These are phyloP conservation scores for Apophysomyces variabilis DNA, from an alignment of 371 early-diverging fungal genomes.

Conservation along the genomic window DNA sequence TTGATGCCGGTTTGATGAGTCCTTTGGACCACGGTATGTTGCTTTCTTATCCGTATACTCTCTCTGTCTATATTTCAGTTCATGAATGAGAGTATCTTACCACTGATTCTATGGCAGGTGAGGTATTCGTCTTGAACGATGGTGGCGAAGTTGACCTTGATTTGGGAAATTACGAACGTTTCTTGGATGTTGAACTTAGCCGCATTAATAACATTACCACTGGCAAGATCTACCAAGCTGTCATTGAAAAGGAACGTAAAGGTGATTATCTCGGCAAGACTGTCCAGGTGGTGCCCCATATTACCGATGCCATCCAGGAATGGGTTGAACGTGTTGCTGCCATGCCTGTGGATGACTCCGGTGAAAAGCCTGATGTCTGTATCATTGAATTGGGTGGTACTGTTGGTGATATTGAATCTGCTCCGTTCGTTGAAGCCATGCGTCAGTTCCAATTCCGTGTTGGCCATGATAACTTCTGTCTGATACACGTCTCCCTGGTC, in stretches of 20 bases:
- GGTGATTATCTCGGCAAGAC: slow-evolving; percentile 99
- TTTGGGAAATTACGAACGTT: slow-evolving; percentile 99
- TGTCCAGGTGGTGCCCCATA: slow-evolving; percentile 98
- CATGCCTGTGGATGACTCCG: slow-evolving; percentile 84
- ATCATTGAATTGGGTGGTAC: slow-evolving; percentile 99
- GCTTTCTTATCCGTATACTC: not conserved
- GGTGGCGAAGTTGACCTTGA: slow-evolving; percentile 99
- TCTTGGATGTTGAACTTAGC: slow-evolving; percentile 92
- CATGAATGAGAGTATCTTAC: not conserved
- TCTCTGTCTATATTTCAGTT: no score
- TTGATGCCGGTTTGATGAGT: slow-evolving; percentile 97
- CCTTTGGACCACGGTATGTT: slow-evolving; percentile 96
- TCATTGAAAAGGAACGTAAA: slow-evolving; percentile 91
- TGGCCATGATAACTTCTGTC: slow-evolving; percentile 95
- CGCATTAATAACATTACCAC: slow-evolving; percentile 98
- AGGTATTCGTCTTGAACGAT: slow-evolving; percentile 99
- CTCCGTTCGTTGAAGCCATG: slow-evolving; percentile 99
- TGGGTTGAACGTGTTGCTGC: slow-evolving; percentile 95
- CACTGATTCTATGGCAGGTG: slow-evolving; percentile 62
- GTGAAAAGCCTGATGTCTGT: slow-evolving; percentile 94
- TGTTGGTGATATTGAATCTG: slow-evolving; percentile 99
- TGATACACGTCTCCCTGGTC: slow-evolving; percentile 97
- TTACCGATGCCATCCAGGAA: slow-evolving; percentile 97
- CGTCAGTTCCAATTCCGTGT: slow-evolving; percentile 99
- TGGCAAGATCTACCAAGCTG: slow-evolving; percentile 96